phyloP scores from a whole-genome alignment of 495 filamentous ascomycete species.

The Aspergillus ellipticus region DNA sequence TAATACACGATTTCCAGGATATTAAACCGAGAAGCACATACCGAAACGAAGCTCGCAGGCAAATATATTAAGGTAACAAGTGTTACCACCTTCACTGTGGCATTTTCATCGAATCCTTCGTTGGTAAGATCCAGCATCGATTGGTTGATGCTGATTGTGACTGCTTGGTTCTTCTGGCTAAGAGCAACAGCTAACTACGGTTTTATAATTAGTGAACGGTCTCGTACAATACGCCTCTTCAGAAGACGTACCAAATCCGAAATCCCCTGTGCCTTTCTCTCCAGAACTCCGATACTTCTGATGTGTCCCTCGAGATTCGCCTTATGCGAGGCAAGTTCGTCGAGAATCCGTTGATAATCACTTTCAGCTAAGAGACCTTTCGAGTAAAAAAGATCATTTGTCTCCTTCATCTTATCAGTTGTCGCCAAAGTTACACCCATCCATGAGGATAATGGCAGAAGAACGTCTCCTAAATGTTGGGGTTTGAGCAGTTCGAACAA shows the following conservation, averaged over 20 bases:
- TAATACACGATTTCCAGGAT: not conserved
- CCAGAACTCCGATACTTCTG: conserved; percentile 12
- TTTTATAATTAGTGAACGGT: conserved; percentile 20
- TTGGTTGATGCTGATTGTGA: conserved; percentile 23
- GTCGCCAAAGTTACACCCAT: conserved; percentile 11
- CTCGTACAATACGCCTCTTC: conserved; percentile 11
- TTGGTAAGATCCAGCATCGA: conserved; percentile 35
- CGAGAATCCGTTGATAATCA: conserved; percentile 1
- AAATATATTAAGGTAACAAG: conserved; percentile 40
- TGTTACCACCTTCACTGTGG: conserved; percentile 36
- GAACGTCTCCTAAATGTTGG: conserved; percentile 12
- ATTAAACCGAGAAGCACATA: conserved; percentile 16
- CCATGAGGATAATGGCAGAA: conserved; percentile 8
- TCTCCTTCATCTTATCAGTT: conserved; percentile 6
- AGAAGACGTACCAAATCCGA: conserved; percentile 14
- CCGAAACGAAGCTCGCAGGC: conserved; percentile 39
- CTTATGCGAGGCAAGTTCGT: conserved; percentile 7
- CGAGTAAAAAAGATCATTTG: conserved; percentile 4
- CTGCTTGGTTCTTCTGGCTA: conserved; percentile 26
- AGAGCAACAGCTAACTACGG: conserved; percentile 23
- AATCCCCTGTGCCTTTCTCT: conserved; percentile 16
- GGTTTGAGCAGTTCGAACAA: conserved; percentile 9
- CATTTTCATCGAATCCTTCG: conserved; percentile 31
- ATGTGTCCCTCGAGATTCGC: conserved; percentile 7
- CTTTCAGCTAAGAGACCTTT: not conserved